Evolutionary conservation across 345 rosid species (phyloP), one percentile per base, ranked within the genome.

Genomic region (Dipteronia sinensis): DNA sequence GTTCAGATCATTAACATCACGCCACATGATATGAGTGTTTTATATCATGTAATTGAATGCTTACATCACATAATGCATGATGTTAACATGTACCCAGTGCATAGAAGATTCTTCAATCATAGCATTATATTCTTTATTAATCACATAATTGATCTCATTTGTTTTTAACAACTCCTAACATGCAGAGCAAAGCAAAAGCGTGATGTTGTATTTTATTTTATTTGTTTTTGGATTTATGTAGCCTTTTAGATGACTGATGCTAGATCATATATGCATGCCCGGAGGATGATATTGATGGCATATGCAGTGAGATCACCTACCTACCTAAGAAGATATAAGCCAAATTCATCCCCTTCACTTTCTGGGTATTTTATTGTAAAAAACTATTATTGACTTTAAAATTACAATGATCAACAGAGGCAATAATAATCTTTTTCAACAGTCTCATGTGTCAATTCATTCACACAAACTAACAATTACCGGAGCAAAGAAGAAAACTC

Each of bases 291-390:
- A n/a, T n/a, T n/a, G n/a, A n/a, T n/a, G n/a, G n/a, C n/a, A n/a
- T n/a, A n/a, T 65, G 81, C 83, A 69, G 38, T 77, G 83, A 80
- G 72, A 65, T 82, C 82, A 77, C 38, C 77, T 47, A 74, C 67
- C 68, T 61, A 22, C 67, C 27, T 8, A 34, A 20, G 9, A 25
- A 62, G 10, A 3, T 23, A 34, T 8, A 42, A 42, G 34, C 56
- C 51, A 20, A 22, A 67, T 69, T 46, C 82, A 74, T 69, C 46
- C 61, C 40, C 56, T 67, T 58, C 69, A 71, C 82, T 70, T 67
- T 42, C 46, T 61, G 22, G 17, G 19, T 38, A 44, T 23, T 67
- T 64, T 31, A n/a, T 10, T 15, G 25, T 31, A 27, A 29, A 29
- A 29, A 29, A 29, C 51, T n/a, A 34, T 34, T 23, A 0, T 68